A percentile compares a stretch with the other conserved stretches of the same genome.
Conservation (phyloP, 768 basidiomycete genomes). For the Phylloporus sp. region DNA sequence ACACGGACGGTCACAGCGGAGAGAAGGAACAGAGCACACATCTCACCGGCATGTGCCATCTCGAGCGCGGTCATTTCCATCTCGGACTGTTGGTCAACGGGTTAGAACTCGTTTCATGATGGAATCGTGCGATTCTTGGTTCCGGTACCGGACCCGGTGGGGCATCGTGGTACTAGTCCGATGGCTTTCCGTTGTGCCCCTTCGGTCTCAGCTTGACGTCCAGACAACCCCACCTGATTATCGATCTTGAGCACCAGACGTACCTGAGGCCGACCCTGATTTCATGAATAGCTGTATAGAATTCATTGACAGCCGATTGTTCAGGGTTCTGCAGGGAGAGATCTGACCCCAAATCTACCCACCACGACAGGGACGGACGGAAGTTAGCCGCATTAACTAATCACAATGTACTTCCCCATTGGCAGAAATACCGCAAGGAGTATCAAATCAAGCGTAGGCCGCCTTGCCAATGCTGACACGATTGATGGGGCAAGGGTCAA, state of each 20-base stretch:
- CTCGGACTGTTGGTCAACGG: slow-evolving; percentile 7
- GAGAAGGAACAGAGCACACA: slow-evolving; percentile 2
- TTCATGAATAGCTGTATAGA: slow-evolving; percentile 15
- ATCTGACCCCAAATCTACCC: slow-evolving; percentile 20
- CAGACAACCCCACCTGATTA: slow-evolving; percentile 1
- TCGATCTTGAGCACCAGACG: slow-evolving; percentile 13
- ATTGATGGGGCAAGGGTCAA: neutral
- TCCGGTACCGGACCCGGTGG: slow-evolving; percentile 16
- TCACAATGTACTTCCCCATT: slow-evolving; percentile 9
- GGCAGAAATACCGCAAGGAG: slow-evolving; percentile 20
- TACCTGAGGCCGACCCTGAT: slow-evolving; percentile 27
- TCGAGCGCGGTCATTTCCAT: slow-evolving; percentile 8
- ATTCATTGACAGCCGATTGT: slow-evolving; percentile 21
- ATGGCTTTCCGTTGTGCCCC: neutral
- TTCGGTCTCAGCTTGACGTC: neutral
- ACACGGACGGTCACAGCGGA: slow-evolving; percentile 13
- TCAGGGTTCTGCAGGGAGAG: slow-evolving; percentile 17
- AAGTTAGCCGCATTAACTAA: slow-evolving; percentile 10
- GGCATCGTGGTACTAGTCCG: slow-evolving; percentile 8
- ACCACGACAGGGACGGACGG: slow-evolving; percentile 25
- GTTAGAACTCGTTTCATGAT: slow-evolving; percentile 6
- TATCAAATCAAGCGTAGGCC: neutral
- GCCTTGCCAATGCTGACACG: neutral
- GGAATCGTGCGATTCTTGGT: slow-evolving; percentile 13
- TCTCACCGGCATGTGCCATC: slow-evolving; percentile 11